phyloP scores from a whole-genome alignment of 352 stramenopile genomes.

The Aphanomyces cochlioides region DNA sequence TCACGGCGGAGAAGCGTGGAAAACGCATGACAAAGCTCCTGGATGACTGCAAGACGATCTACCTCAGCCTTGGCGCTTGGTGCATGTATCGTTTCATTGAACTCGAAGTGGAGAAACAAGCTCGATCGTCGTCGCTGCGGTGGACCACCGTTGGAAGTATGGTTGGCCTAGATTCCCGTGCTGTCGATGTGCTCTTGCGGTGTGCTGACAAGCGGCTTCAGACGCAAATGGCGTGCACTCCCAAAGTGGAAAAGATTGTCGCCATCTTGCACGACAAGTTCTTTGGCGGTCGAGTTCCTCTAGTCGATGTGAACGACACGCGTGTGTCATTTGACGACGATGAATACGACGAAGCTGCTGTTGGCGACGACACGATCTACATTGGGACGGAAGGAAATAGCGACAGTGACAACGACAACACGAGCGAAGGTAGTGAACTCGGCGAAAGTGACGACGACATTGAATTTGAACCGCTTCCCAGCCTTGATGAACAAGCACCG shows the following conservation, averaged over 20 bases:
- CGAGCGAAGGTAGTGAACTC: conserved; percentile 5
- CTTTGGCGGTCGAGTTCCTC: conserved; percentile 1
- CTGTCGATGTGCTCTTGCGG: conserved; percentile 49
- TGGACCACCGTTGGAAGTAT: conserved; percentile 52
- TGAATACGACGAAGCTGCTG: neutral
- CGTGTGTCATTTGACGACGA: neutral
- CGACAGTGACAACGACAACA: conserved; percentile 38
- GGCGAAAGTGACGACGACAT: conserved; percentile 9
- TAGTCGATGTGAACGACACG: neutral
- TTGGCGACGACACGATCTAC: conserved; percentile 18
- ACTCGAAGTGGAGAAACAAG: conserved; percentile 63
- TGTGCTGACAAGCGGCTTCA: conserved; percentile 39
- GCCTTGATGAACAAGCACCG: neutral
- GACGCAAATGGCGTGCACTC: conserved; percentile 51
- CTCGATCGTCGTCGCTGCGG: conserved; percentile 49
- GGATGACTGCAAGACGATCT: conserved; percentile 50
- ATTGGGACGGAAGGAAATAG: conserved; percentile 31
- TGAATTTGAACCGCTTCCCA: neutral
- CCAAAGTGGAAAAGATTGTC: conserved; percentile 56
- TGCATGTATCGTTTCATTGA: conserved; percentile 72
- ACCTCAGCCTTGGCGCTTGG: conserved; percentile 63
- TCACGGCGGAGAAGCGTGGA: conserved; percentile 40
- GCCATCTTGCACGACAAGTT: conserved; percentile 46
- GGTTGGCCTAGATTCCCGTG: conserved; percentile 54
- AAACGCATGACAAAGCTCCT: conserved; percentile 57